phyloP scores from a whole-genome alignment of 108 stramenopile genomes.

The Aurantiochytrium sp. region DNA sequence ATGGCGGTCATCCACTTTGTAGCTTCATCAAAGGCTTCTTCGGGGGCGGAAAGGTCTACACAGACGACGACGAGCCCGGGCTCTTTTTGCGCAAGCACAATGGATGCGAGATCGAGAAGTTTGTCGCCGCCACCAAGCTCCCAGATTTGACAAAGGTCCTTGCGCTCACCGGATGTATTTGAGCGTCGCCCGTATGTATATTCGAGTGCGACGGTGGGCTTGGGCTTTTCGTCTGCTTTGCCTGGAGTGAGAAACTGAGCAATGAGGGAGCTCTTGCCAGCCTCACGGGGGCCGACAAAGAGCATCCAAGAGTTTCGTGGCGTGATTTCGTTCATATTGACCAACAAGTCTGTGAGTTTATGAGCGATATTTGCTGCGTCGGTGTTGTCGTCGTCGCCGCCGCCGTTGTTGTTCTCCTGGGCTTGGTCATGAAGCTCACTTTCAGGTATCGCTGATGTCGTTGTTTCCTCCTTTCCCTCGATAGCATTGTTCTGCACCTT shows the following conservation, averaged over 20 bases:
- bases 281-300: slow-evolving; percentile 35
- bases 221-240: slow-evolving; percentile 30
- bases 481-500: too few relatives aligned
- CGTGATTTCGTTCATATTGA: background rate
- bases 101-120: slow-evolving; percentile 29
- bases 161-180: background rate
- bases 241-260: slow-evolving; percentile 36
- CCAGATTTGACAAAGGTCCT: slow-evolving; percentile 48
- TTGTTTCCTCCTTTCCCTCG: too few relatives aligned
- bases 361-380: background rate
- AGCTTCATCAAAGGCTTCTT: background rate
- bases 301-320: background rate
- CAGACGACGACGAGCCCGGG: background rate
- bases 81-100: slow-evolving; percentile 19
- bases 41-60: background rate
- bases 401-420: background rate
- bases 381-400: background rate
- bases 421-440: background rate
- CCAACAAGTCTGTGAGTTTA: background rate
- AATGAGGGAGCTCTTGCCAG: slow-evolving; percentile 34
- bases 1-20: background rate
- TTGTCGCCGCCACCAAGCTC: slow-evolving; percentile 47
- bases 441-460: too few relatives aligned
- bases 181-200: slow-evolving; percentile 41
- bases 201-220: slow-evolving; percentile 48